Evolutionary conservation across 2,329 filamentous ascomycete genomes (phyloP).

Genomic region (Fusarium nurragi): DNA sequence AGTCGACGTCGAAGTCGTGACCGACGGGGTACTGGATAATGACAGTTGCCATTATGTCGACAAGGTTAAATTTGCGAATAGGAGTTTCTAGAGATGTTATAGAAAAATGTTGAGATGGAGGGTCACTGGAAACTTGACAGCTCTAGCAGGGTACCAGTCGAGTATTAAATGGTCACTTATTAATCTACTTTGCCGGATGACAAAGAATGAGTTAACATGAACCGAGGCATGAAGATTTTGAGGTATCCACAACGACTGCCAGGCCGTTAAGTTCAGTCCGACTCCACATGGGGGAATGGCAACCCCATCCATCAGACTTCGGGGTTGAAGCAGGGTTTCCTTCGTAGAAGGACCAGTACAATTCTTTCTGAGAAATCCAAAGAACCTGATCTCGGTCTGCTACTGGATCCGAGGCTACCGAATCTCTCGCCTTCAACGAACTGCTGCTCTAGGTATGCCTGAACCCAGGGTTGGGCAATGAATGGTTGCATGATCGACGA

Average conservation of each 20-base stretch:
- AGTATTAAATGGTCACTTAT: neutral
- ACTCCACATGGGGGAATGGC: neutral
- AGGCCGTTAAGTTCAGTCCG: neutral
- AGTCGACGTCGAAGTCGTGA: constrained; percentile 20
- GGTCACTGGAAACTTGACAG: no score
- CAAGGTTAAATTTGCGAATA: neutral
- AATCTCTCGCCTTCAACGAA: neutral
- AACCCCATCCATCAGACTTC: neutral
- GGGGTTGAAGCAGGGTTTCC: no score
- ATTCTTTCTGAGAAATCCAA: no score
- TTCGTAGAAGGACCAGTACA: no score
- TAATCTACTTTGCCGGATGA: neutral
- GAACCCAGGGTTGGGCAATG: no score
- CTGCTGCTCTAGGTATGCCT: no score
- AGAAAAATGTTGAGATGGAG: neutral
- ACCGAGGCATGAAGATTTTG: neutral
- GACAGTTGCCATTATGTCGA: neutral
- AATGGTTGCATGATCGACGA: neutral
- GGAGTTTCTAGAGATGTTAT: neutral
- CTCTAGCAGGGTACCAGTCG: neutral
- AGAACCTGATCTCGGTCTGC: no score
- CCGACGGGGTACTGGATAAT: constrained; percentile 17
- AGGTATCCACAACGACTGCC: neutral
- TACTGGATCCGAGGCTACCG: neutral
- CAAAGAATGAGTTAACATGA: neutral